Base-by-base conservation (phyloP, 768 basidiomycete genomes). In the Chlorophyllum brunneum region DNA sequence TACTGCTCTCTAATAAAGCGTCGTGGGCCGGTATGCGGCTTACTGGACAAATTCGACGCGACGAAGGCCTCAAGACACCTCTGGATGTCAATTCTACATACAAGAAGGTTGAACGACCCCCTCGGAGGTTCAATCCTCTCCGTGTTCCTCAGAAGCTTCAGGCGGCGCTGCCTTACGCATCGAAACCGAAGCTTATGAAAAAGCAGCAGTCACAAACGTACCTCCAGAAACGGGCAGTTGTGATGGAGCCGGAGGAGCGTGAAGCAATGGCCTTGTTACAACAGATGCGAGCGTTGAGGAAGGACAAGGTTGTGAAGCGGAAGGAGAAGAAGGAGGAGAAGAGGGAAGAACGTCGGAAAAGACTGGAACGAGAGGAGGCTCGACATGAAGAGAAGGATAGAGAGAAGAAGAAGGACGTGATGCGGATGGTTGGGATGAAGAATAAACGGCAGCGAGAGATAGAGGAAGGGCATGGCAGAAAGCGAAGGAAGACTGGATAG, bases 161-260 rank as follows among this genome's bases (percentile, higher is more conserved):
- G 67, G 83, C 92, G 0, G 73, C 85, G 2, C 74, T 98, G 9
- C 97, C 97, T 0, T 99, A 88, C 61, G 91, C 93, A 1, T 88
- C 90, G 29, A 99, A 99, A 68, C 91, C 94, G 16, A 89, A 88
- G 67, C 65, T 86, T 31, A 86, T 89, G 79, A 78, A 80, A 58
- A 76, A 87, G 6, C 93, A 92, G 68, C 69, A 73, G 30, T 72
- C 71, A 50, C 75, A 79, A 65, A 93, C 94, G n/a, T 97, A 98
- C 68, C 69, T 98, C 64, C 92, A 94, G 68, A 92, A 90, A 67
- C 85, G 97, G 10, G 94, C 95, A 1, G 94, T 98, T 22, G 85
- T 99, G 39, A 80, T 98, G 78, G 90, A 95, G 63, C 90, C 92
- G 1, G 93, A 95, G 65, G 97, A 98, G 75, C 92, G 88, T 76